Conservation (phyloP, 257 asterid species). For the Solanum chmielewskii region DNA sequence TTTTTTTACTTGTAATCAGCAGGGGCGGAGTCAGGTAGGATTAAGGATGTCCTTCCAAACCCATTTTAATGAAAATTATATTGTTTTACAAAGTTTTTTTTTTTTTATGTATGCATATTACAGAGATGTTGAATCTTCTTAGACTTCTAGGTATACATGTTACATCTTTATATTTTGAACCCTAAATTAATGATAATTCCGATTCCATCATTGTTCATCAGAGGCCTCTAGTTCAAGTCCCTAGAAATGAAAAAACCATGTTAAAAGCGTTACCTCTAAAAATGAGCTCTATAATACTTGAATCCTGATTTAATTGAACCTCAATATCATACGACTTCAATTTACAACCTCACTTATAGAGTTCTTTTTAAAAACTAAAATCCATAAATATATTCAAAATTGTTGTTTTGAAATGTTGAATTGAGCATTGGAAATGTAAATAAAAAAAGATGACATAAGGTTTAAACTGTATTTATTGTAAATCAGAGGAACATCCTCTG, state of each 20-base stretch:
- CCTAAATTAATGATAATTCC: no score
- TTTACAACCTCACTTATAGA: neutral
- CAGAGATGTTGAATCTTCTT: no score
- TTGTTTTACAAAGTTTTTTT: no score
- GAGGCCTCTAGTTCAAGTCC: neutral
- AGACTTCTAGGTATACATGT: no score
- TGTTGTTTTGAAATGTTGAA: slow-evolving; percentile 1
- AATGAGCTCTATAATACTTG: neutral
- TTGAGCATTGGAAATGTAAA: slow-evolving; percentile 1
- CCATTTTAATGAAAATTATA: no score
- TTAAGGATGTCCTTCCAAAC: neutral
- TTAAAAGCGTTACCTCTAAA: neutral
- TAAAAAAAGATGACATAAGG: slow-evolving; percentile 6
- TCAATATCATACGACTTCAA: neutral
- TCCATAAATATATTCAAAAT: neutral
- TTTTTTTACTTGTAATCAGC: neutral
- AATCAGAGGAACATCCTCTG: slow-evolving; percentile 47
- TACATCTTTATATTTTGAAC: no score
- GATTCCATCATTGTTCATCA: neutral
- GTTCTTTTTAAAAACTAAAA: no score
- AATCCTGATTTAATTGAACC: neutral
- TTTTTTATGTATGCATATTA: no score
- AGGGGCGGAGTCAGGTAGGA: neutral
- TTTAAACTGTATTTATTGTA: slow-evolving; percentile 5
- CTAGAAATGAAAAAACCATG: no score